Evolutionary conservation across 257 asterid genomes (phyloP).

Genomic region (Capsicum baccatum): DNA sequence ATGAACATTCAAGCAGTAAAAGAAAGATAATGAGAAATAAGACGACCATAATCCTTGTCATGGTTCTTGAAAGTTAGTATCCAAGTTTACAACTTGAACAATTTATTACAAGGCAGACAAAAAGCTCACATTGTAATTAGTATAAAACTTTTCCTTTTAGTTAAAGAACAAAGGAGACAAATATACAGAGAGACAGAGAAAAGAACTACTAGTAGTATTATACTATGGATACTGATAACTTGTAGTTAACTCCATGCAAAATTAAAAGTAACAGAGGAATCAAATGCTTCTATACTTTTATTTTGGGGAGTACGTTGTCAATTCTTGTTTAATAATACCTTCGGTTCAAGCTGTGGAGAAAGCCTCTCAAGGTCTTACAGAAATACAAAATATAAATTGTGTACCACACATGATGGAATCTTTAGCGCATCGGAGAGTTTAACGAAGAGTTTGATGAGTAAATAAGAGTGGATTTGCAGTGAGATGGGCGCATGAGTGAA

Average conservation of each 20-base stretch:
- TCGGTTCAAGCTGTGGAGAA: no score
- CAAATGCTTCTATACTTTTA: conserved; percentile 13
- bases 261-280: conserved; percentile 10
- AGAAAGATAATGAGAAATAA: conserved; percentile 47
- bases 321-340: no score
- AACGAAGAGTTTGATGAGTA: neutral
- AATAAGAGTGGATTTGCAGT: neutral
- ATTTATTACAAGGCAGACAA: neutral
- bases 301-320: neutral
- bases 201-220: neutral
- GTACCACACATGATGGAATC: no score
- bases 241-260: conserved; percentile 22
- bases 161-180: conserved; percentile 39
- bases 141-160: conserved; percentile 33
- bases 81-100: conserved; percentile 37
- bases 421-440: neutral
- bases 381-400: no score
- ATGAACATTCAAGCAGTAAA: conserved; percentile 57
- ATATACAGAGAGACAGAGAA: neutral
- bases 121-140: conserved; percentile 41
- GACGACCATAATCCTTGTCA: conserved; percentile 54
- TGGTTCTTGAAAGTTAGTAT: conserved; percentile 32
- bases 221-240: neutral
- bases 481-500: conserved; percentile 16
- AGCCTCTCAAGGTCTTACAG: no score